A percentile compares a stretch with the other conserved stretches of the same genome.
Evolutionary conservation across 1,139 yeast genomes (phyloP).

Genomic region (Geotrichum australiense): DNA sequence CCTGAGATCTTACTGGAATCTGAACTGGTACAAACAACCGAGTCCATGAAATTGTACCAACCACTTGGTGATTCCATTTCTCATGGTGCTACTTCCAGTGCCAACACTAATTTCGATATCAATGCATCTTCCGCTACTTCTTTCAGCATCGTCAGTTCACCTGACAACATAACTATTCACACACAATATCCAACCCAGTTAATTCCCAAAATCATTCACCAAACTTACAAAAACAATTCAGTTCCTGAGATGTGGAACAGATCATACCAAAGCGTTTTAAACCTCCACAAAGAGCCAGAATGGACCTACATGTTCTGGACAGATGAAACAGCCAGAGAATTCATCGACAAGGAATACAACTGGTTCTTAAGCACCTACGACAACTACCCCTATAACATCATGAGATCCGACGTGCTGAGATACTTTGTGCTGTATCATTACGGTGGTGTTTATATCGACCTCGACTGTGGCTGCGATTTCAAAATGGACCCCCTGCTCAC

Average conservation of each 20-base stretch:
- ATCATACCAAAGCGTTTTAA: constrained; percentile 69
- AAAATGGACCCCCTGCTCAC: constrained; percentile 71
- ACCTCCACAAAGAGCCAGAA: constrained; percentile 62
- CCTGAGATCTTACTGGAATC: constrained; percentile 51
- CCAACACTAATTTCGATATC: constrained; percentile 20
- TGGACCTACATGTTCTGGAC: constrained; percentile 84
- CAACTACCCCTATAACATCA: constrained; percentile 67
- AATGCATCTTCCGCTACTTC: too few relatives aligned
- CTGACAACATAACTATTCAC: constrained; percentile 6
- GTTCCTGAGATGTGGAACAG: constrained; percentile 75
- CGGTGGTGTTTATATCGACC: constrained; percentile 85
- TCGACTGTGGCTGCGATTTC: constrained; percentile 81
- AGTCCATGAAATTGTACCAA: constrained; percentile 40
- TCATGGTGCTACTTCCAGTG: too few relatives aligned
- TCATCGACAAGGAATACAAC: constrained; percentile 68
- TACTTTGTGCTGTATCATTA: constrained; percentile 74
- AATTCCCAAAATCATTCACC: constrained; percentile 87
- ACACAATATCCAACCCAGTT: constrained; percentile 28
- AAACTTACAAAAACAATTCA: constrained; percentile 71
- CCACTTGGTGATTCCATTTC: too few relatives aligned
- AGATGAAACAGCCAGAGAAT: constrained; percentile 72
- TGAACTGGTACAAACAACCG: constrained; percentile 4
- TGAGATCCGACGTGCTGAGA: constrained; percentile 85
- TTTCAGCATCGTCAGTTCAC: too few relatives aligned
- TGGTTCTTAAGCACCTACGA: constrained; percentile 84